phyloP scores from a whole-genome alignment of 169 alveolate genomes.

The Babesia ovata region DNA sequence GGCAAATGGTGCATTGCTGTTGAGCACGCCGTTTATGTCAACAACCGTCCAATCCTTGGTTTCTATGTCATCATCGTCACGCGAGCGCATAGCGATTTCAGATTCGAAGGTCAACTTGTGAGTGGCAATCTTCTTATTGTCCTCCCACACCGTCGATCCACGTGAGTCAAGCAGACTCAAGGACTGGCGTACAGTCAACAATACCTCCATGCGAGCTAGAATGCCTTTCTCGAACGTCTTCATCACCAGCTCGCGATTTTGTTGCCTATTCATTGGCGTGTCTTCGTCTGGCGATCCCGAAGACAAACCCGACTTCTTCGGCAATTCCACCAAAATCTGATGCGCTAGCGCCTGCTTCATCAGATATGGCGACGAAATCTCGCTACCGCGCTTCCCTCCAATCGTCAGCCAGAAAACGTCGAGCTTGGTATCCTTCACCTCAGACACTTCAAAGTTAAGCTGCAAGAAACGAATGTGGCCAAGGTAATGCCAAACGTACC shows the following conservation, averaged over 20 bases:
- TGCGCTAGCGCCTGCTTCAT: slow-evolving; percentile 41
- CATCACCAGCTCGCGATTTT: slow-evolving; percentile 15
- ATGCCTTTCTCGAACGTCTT: slow-evolving; percentile 55
- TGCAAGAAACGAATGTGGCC: background rate
- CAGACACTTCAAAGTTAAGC: slow-evolving; percentile 11
- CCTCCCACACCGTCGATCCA: slow-evolving; percentile 51
- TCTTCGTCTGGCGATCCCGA: slow-evolving; percentile 1
- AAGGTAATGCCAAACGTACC: background rate
- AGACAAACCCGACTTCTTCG: slow-evolving; percentile 7
- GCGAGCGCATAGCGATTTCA: slow-evolving; percentile 19
- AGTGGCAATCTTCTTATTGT: slow-evolving; percentile 1
- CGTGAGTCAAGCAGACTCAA: slow-evolving; percentile 13
- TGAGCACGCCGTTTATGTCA: slow-evolving; percentile 48
- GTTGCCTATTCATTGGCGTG: slow-evolving; percentile 15
- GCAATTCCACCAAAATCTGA: slow-evolving; percentile 33
- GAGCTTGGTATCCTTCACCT: slow-evolving; percentile 8
- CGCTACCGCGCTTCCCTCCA: slow-evolving; percentile 53
- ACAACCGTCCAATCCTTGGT: slow-evolving; percentile 48
- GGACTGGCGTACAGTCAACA: slow-evolving; percentile 33
- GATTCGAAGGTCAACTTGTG: slow-evolving; percentile 50
- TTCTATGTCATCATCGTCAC: slow-evolving; percentile 6
- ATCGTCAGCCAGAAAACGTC: slow-evolving; percentile 46
- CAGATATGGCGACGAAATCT: background rate
- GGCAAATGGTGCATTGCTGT: slow-evolving; percentile 43
- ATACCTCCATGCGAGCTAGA: slow-evolving; percentile 41